Base-by-base conservation (phyloP, 768 basidiomycete genomes). In the Rubroboletus satanas region DNA sequence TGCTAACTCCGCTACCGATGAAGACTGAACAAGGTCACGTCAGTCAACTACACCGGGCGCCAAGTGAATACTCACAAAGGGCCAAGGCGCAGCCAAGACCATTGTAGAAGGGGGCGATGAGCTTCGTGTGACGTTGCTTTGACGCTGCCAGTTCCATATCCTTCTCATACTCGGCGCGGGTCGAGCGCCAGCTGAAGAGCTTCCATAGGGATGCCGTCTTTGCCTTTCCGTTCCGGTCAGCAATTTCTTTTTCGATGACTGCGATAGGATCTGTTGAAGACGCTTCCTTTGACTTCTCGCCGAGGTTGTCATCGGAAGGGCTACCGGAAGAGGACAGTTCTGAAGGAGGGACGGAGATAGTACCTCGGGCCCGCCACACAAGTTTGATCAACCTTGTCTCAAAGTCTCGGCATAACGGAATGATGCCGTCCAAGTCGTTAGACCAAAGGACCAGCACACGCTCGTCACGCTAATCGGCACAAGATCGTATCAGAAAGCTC, bases 381-480 rank as follows among this genome's bases (percentile, higher is more conserved):
- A 87, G 84, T 63, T 84, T 83, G 75, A 93, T 90, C 66, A 93
- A 77, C 60, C 84, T 85, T 26, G 83, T 79, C 59, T 90, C 85
- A 62, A 91, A 89, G 64, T 89, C 88, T 14, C 72, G 69, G 66
- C 79, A 84, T n/a, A 85, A 66, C 0, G 86, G 85, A 49, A 94
- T 85, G 60, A 95, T 87, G 58, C 74, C 76, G 66, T 93, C 90
- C 36, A 94, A 76, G 62, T 85, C 79, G 71, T 94, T 90, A 1
- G 88, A 83, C 93, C 93, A 95, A 18, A 89, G 83, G 23, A 93
- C 78, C 28, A 95, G 76, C 41, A 91, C 88, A 23, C 83, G 82
- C 64, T 94, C 91, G 67, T 92, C 86, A 28, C 92, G 84, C 90
- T 90, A 62, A 21, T 44, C 33, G 51, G 52, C 52, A 49, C 32